Evolutionary conservation across 148 eudicot genomes (phyloP).

Genomic region (Diospyros lotus): DNA sequence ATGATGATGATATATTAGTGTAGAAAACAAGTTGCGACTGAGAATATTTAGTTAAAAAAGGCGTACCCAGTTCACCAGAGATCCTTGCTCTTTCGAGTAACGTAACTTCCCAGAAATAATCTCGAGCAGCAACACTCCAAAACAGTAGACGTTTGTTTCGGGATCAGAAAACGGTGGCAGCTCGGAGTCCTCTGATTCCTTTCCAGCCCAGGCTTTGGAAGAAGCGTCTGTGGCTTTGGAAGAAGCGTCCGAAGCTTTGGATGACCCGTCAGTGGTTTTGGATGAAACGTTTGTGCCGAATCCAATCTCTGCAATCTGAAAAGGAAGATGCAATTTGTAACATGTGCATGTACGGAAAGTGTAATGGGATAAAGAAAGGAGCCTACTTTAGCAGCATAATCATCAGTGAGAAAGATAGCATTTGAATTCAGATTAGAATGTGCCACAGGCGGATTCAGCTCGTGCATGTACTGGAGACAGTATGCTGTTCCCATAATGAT

Average conservation of each 20-base stretch:
- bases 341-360: not conserved
- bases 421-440: constrained; percentile 51
- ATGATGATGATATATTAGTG: too few species aligned
- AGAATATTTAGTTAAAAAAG: not conserved
- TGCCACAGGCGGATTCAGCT: constrained; percentile 61
- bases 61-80: constrained; percentile 68
- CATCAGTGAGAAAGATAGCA: constrained; percentile 66
- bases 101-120: constrained; percentile 69
- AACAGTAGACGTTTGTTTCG: constrained; percentile 60
- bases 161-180: constrained; percentile 35
- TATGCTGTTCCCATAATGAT: constrained; percentile 85
- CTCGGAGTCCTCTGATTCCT: constrained; percentile 30
- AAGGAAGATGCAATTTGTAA: not conserved
- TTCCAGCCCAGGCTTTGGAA: constrained; percentile 25
- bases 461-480: constrained; percentile 90
- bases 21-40: too few species aligned
- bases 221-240: constrained; percentile 30
- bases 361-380: not conserved
- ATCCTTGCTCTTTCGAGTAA: constrained; percentile 56
- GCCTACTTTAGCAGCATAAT: constrained; percentile 93
- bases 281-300: constrained; percentile 36
- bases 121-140: constrained; percentile 79
- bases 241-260: constrained; percentile 22
- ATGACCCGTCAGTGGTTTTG: constrained; percentile 17
- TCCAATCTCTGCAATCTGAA: constrained; percentile 62